Base-by-base conservation (phyloP, 176 grass and related monocot species). In the Chloris gayana region DNA sequence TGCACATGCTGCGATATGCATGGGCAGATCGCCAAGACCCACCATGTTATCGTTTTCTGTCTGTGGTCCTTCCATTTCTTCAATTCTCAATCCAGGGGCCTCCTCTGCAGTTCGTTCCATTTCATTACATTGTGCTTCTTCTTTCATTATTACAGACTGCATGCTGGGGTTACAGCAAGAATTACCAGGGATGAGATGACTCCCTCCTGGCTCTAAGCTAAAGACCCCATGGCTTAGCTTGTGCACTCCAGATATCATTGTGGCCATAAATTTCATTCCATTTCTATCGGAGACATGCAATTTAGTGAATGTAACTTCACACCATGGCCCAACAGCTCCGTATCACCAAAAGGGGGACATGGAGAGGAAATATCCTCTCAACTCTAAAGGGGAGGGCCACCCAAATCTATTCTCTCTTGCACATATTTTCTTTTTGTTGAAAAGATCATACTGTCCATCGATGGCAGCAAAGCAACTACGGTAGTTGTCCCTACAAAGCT, bases 41-140 rank as follows among this genome's bases (percentile, higher is more conserved):
- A 47, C 54, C 21, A 18, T 73, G 71, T 77, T 77, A 70, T 62
- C 64, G 53, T 35, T 84, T 67, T 77, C 38, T 77, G 51, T 77
- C 73, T 19, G 38, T 76, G 73, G 82, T 84, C 82, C 82, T 74
- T 0, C 19, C 14, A 34, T 15, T 34, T 64, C 14, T 64, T 64
- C 30, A 34, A 34, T 64, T 17, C 27, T 25, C 14, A 29, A 33
- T 64, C 29, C 27, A 18, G 14, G n/a, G 14, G 14, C 30, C 6
- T 19, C 6, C 30, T 6, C 61, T 27, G 4, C 14, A 44, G 9
- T 44, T 64, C 22, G 24, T 25, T 58, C 24, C 67, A 24, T 78
- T 11, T 17, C 21, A 18, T 46, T n/a, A n/a, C n/a, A n/a, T n/a
- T 45, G 46, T 49, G 22, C 22, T 58, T 58, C 22, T 11, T 58